Percentiles rank a stretch among this genome's conserved stretches.
These are phyloP conservation scores for Erythrophleum fordii DNA, from an alignment of 306 rosid species.

Conservation along the genomic window DNA sequence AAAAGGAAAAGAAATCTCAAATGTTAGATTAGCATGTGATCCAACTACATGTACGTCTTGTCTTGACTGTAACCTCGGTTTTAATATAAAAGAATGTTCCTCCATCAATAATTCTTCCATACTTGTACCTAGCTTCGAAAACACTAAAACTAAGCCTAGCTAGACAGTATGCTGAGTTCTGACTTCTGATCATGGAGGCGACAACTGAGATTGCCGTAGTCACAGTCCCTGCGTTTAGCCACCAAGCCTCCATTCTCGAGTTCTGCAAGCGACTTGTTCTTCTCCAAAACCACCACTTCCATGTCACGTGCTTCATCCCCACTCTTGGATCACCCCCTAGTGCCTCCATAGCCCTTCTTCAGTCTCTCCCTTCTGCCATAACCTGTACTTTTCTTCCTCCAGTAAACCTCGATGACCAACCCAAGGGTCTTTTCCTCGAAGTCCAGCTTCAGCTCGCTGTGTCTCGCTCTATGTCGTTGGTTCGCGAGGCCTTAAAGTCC, in stretches of 20 bases:
- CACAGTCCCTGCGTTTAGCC: conserved; percentile 11
- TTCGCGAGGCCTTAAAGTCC: neutral
- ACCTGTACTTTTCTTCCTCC: conserved; percentile 33
- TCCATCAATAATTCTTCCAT: neutral
- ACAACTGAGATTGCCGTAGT: neutral
- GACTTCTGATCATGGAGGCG: neutral
- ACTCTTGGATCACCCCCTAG: conserved; percentile 8
- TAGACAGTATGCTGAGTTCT: no score
- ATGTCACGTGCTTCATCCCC: conserved; percentile 32
- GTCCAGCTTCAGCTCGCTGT: conserved; percentile 1
- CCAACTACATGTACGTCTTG: no score
- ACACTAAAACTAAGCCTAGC: no score
- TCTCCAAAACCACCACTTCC: neutral
- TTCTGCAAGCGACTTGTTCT: conserved; percentile 14
- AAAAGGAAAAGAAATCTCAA: no score
- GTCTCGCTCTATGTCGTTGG: neutral
- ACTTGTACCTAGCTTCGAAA: neutral
- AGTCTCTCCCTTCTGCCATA: conserved; percentile 17
- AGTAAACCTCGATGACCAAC: neutral
- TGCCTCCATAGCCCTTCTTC: neutral
- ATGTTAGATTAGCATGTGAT: neutral
- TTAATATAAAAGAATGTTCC: neutral
- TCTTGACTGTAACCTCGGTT: no score
- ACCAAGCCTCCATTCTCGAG: conserved; percentile 15
- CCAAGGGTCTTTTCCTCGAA: neutral